Conservation (phyloP, 2,329 filamentous ascomycete genomes). For the Ophiostoma quercus region DNA sequence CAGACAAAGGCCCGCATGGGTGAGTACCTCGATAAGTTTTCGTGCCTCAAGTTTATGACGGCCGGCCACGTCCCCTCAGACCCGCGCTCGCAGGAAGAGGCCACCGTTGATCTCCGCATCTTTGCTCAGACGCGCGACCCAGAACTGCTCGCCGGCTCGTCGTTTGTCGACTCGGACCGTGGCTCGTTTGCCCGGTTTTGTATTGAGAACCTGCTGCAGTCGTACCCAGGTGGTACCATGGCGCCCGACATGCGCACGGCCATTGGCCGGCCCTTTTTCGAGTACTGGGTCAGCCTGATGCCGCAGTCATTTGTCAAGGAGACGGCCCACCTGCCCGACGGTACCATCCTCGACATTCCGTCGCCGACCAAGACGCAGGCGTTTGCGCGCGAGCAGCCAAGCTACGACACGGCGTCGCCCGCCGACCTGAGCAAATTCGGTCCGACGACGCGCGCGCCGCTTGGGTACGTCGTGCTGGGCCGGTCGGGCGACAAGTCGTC, state of each 20-base stretch:
- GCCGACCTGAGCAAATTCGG: slow-evolving; percentile 26
- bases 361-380: slow-evolving; percentile 27
- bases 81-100: slow-evolving; percentile 32
- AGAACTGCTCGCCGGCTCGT: slow-evolving; percentile 12
- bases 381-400: slow-evolving; percentile 25
- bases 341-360: slow-evolving; percentile 27
- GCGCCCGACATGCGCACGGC: slow-evolving; percentile 28
- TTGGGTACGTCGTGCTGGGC: slow-evolving; percentile 36
- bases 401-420: slow-evolving; percentile 25
- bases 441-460: slow-evolving; percentile 25
- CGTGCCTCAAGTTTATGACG: slow-evolving; percentile 29
- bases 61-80: slow-evolving; percentile 31
- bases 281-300: slow-evolving; percentile 29
- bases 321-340: slow-evolving; percentile 26
- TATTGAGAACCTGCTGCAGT: slow-evolving; percentile 29
- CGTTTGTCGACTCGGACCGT: slow-evolving; percentile 6
- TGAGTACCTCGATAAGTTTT: slow-evolving; percentile 30
- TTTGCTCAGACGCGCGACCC: slow-evolving; percentile 37
- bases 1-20: slow-evolving; percentile 26
- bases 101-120: slow-evolving; percentile 36
- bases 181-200: slow-evolving; percentile 29
- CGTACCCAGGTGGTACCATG: slow-evolving; percentile 28
- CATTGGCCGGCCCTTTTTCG: slow-evolving; percentile 27
- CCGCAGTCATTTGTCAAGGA: slow-evolving; percentile 29
- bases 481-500: slow-evolving; percentile 42